Percentiles rank a stretch among this genome's conserved stretches.
phyloP scores from a whole-genome alignment of 2,329 filamentous ascomycete genomes.

The Stachybotrys elegans region DNA sequence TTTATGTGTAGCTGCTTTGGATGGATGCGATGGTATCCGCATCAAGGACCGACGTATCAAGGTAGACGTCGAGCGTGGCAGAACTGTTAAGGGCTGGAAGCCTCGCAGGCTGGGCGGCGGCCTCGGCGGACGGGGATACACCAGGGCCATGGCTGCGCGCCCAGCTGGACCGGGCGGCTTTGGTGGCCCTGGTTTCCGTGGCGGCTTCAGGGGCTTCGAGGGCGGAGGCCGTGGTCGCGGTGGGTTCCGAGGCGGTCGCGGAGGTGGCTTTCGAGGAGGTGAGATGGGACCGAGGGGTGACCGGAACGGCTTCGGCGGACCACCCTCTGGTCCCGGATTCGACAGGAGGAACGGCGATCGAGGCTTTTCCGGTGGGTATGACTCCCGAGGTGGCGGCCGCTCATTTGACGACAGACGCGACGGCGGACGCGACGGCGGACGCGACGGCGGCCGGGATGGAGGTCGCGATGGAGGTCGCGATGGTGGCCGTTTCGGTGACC shows the following conservation, averaged over 20 bases:
- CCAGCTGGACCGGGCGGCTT: conserved; percentile 59
- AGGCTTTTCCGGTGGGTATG: conserved; percentile 43
- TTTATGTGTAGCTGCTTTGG: conserved; percentile 78
- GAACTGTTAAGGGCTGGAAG: conserved; percentile 90
- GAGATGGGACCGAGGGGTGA: conserved; percentile 24
- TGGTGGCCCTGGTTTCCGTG: conserved; percentile 46
- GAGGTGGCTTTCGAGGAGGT: conserved; percentile 48
- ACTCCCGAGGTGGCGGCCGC: conserved; percentile 46
- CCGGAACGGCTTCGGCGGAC: conserved; percentile 36
- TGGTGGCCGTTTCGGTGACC: conserved; percentile 28
- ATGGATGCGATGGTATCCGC: conserved; percentile 74
- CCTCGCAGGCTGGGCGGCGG: conserved; percentile 89
- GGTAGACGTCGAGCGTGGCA: conserved; percentile 92
- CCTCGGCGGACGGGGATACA: conserved; percentile 88
- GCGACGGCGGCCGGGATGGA: conserved; percentile 21
- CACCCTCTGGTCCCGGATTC: conserved; percentile 55
- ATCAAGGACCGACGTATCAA: conserved; percentile 91
- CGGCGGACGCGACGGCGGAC: conserved; percentile 43
- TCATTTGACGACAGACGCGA: conserved; percentile 50
- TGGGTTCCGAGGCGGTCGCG: conserved; percentile 48
- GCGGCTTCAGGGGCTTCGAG: conserved; percentile 42
- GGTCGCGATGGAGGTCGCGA: conserved; percentile 45
- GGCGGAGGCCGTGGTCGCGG: conserved; percentile 37
- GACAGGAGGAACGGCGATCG: conserved; percentile 44
- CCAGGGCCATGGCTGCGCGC: conserved; percentile 69